Percentiles rank a stretch among this genome's conserved stretches.
These are phyloP conservation scores for Penicillium crustosum DNA, from an alignment of 2,329 filamentous ascomycete genomes.

Conservation along the genomic window DNA sequence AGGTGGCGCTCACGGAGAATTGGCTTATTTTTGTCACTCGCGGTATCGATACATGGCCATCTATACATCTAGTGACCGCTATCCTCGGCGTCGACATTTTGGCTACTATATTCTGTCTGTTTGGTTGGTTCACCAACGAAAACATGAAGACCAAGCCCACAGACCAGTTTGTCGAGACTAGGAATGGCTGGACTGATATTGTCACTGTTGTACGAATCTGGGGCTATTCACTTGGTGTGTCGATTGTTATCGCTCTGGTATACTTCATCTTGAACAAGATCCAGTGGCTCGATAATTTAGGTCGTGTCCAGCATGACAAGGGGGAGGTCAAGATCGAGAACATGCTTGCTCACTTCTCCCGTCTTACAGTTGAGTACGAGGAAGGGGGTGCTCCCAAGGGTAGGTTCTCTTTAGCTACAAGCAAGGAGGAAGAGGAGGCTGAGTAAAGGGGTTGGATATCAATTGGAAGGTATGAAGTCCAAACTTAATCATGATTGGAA, in stretches of 20 bases:
- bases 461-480: not conserved
- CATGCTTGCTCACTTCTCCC: constrained; percentile 50
- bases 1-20: constrained; percentile 90
- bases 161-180: constrained; percentile 35
- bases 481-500: no score
- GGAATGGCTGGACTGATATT: constrained; percentile 60
- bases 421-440: constrained; percentile 47
- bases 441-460: constrained; percentile 29
- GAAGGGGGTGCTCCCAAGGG: constrained; percentile 46
- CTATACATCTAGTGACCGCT: constrained; percentile 68
- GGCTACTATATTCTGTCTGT: constrained; percentile 72
- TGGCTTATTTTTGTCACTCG: constrained; percentile 96
- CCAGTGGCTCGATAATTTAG: constrained; percentile 48
- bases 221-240: constrained; percentile 52
- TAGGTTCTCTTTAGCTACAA: constrained; percentile 43
- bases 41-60: constrained; percentile 71
- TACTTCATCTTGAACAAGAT: constrained; percentile 51
- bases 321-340: constrained; percentile 54
- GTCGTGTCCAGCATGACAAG: constrained; percentile 48
- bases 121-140: constrained; percentile 69
- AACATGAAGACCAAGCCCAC: constrained; percentile 35
- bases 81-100: constrained; percentile 71
- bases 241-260: constrained; percentile 53
- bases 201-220: constrained; percentile 54
- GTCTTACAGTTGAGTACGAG: constrained; percentile 52